Evolutionary conservation across 257 asterid species (phyloP).

Genomic region (Oldenlandia corymbosa): DNA sequence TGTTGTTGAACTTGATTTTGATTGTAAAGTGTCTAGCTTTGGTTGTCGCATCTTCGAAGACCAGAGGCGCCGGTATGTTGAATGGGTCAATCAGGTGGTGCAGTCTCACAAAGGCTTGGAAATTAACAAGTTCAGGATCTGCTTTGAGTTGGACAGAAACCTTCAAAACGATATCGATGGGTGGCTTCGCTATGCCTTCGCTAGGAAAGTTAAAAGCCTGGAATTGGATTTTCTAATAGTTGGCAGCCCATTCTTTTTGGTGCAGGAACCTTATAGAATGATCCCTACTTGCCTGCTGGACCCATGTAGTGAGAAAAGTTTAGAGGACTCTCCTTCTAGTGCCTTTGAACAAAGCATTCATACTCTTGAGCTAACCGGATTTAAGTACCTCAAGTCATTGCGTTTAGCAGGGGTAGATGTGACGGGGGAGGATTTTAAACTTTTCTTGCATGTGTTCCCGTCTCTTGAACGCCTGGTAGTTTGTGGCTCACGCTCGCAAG

Average conservation of each 20-base stretch:
- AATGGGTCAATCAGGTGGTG: no score
- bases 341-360: neutral
- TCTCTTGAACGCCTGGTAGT: no score
- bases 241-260: neutral
- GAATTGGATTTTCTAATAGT: neutral
- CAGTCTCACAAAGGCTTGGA: no score
- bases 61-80: no score
- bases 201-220: neutral
- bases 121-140: neutral
- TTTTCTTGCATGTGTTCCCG: neutral
- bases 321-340: neutral
- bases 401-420: neutral
- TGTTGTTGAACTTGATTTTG: no score
- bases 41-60: no score
- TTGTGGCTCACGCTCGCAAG: no score
- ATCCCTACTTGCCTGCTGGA: neutral
- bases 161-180: neutral
- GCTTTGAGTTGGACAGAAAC: neutral
- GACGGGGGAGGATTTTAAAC: neutral
- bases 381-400: neutral
- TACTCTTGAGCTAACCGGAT: neutral
- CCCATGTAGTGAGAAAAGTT: neutral
- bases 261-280: neutral
- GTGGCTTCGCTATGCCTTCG: neutral
- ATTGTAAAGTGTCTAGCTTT: no score